A percentile compares a stretch with the other conserved stretches of the same genome.
Evolutionary conservation across 2,329 filamentous ascomycete species (phyloP).

Genomic region (Fusarium buxicola): DNA sequence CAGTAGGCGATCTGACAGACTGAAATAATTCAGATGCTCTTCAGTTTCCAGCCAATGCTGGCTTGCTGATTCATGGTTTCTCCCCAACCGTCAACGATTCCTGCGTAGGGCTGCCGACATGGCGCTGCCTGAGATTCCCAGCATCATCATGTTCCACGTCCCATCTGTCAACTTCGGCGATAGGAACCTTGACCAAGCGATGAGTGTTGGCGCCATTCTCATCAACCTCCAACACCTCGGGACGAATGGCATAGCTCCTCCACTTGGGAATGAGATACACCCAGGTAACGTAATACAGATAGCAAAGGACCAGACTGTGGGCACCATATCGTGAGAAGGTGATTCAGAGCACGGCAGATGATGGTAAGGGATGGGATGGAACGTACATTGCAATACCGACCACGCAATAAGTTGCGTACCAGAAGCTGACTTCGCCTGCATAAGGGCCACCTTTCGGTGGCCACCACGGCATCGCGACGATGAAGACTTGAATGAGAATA

Average conservation of each 20-base stretch:
- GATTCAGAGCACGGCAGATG: rapidly evolving
- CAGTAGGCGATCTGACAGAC: neutral
- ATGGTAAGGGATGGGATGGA: rapidly evolving
- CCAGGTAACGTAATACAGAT: constrained; percentile 69
- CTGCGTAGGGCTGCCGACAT: neutral
- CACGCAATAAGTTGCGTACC: constrained; percentile 77
- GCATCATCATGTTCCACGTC: constrained; percentile 68
- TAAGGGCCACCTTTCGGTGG: constrained; percentile 70
- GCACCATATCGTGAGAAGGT: neutral
- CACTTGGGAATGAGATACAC: constrained; percentile 66
- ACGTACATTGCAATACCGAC: constrained; percentile 73
- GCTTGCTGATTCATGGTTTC: neutral
- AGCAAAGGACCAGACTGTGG: constrained; percentile 62
- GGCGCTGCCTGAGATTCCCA: constrained; percentile 38
- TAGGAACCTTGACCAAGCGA: constrained; percentile 64
- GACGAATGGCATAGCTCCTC: constrained; percentile 65
- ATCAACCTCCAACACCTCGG: constrained; percentile 62
- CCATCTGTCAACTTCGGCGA: constrained; percentile 64
- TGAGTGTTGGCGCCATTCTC: constrained; percentile 56
- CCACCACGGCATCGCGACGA: constrained; percentile 78
- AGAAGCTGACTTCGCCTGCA: constrained; percentile 76
- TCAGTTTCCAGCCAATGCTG: no score
- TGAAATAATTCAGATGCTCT: no score
- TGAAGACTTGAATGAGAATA: constrained; percentile 68
- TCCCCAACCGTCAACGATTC: constrained; percentile 2